Evolutionary conservation across 306 rosid genomes (phyloP).

Genomic region (Inga laurina): DNA sequence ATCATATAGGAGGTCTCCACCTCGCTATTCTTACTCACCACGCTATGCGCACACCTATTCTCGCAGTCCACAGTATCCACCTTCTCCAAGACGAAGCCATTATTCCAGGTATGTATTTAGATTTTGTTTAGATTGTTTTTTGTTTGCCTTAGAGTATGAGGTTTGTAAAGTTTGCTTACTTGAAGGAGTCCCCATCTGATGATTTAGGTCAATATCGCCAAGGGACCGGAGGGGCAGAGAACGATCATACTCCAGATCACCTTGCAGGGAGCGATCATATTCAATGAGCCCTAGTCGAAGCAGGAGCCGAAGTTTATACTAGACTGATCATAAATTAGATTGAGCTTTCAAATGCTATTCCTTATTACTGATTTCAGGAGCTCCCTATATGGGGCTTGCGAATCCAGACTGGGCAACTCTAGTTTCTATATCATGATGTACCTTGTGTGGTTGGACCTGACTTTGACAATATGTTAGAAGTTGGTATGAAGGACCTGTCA

Average conservation of each 20-base stretch:
- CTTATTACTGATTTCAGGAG: slow-evolving; percentile 31
- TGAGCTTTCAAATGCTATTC: not conserved
- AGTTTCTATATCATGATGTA: not conserved
- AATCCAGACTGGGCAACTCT: not conserved
- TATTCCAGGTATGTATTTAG: slow-evolving; percentile 50
- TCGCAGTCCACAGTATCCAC: slow-evolving; percentile 54
- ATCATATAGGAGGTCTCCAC: slow-evolving; percentile 48
- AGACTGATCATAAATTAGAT: slow-evolving; percentile 28
- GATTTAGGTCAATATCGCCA: slow-evolving; percentile 71
- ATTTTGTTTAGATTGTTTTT: not conserved
- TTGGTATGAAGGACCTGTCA: slow-evolving; percentile 11
- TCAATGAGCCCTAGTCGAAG: slow-evolving; percentile 53
- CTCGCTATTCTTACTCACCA: slow-evolving; percentile 47
- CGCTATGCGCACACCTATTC: slow-evolving; percentile 50
- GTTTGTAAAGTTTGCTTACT: not conserved
- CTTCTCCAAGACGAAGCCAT: slow-evolving; percentile 46
- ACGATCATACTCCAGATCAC: slow-evolving; percentile 61
- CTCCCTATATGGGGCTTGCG: slow-evolving; percentile 3
- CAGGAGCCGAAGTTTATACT: slow-evolving; percentile 51
- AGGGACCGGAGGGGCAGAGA: slow-evolving; percentile 46
- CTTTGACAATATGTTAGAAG: not conserved
- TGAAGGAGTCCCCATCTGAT: not conserved
- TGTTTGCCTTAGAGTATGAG: not conserved
- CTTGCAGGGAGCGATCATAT: slow-evolving; percentile 29
- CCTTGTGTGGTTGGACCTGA: slow-evolving; percentile 8